Evolutionary conservation across 1,139 yeast genomes (phyloP).

Genomic region (Meyerozyma guilliermondii): DNA sequence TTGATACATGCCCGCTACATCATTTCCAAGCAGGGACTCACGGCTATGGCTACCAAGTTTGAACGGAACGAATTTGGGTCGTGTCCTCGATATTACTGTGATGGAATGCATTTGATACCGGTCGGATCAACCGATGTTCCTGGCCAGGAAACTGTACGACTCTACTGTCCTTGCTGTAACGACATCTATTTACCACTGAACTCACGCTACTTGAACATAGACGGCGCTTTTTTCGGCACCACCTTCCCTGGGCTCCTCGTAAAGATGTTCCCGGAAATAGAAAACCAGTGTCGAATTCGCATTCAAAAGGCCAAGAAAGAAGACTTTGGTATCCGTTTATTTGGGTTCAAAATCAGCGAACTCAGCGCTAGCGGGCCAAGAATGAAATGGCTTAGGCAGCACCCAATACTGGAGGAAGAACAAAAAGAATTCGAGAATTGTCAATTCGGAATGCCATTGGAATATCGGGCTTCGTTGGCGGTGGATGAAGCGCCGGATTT

Average conservation of each 20-base stretch:
- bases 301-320: conserved; percentile 48
- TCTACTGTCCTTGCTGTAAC: conserved; percentile 92
- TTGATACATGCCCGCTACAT: conserved; percentile 91
- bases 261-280: conserved; percentile 82
- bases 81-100: conserved; percentile 88
- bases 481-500: conserved; percentile 23
- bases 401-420: conserved; percentile 59
- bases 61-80: conserved; percentile 86
- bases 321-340: conserved; percentile 68
- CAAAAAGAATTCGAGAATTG: conserved; percentile 56
- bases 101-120: conserved; percentile 89
- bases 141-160: conserved; percentile 85
- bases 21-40: conserved; percentile 82
- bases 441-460: conserved; percentile 50
- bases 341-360: conserved; percentile 83
- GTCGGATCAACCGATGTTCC: conserved; percentile 89
- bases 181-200: conserved; percentile 86
- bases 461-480: conserved; percentile 8
- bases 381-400: conserved; percentile 89
- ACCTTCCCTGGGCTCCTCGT: conserved; percentile 90
- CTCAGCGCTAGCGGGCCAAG: conserved; percentile 78
- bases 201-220: conserved; percentile 78
- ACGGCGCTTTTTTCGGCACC: conserved; percentile 96
- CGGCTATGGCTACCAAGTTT: conserved; percentile 93
- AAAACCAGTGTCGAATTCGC: conserved; percentile 47